These are phyloP conservation scores for Mallotus repandus DNA, from an alignment of 441 rosid genomes.

Conservation along the genomic window DNA sequence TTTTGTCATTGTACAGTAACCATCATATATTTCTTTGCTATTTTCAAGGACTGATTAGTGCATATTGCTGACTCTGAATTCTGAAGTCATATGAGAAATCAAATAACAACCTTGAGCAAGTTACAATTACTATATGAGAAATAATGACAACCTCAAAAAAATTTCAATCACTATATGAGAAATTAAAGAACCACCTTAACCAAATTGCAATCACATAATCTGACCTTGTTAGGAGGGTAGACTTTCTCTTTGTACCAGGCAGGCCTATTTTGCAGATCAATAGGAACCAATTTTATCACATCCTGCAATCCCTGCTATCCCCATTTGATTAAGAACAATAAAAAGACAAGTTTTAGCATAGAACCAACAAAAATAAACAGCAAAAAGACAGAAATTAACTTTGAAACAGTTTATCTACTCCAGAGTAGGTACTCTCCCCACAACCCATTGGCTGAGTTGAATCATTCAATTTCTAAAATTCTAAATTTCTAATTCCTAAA, in stretches of 20 bases:
- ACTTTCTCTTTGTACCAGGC: constrained; percentile 54
- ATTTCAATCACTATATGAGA: background rate
- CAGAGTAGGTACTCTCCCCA: background rate
- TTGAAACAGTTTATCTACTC: background rate
- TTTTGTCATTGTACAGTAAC: no score
- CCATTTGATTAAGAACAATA: background rate
- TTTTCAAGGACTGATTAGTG: background rate
- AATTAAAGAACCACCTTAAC: background rate
- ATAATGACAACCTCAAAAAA: background rate
- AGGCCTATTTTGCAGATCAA: constrained; percentile 73
- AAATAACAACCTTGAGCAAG: background rate
- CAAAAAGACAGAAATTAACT: background rate
- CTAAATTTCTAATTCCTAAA: no score
- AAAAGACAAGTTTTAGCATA: background rate
- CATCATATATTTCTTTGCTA: background rate
- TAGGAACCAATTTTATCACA: constrained; percentile 69
- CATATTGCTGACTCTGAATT: background rate
- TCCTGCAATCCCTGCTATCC: constrained; percentile 67
- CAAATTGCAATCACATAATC: background rate
- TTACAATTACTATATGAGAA: no score
- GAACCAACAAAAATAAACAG: background rate
- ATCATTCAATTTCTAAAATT: background rate
- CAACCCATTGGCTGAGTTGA: background rate
- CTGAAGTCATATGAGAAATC: background rate
- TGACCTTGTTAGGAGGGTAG: constrained; percentile 56